Base-by-base conservation (phyloP, 768 basidiomycete genomes). In the Trametes sanguinea region DNA sequence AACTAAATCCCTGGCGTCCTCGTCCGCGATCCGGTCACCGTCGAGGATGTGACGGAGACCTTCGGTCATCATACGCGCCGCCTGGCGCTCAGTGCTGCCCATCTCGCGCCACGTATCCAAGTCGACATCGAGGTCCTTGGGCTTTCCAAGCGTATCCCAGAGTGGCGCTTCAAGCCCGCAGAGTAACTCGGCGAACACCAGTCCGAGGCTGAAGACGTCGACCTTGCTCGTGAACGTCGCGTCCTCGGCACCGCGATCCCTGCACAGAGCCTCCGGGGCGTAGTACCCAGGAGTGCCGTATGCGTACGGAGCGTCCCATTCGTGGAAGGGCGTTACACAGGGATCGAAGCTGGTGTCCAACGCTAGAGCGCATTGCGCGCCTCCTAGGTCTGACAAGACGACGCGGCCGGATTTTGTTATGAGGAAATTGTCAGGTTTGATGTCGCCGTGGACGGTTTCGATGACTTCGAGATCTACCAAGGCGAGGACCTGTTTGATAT, bases 181-280 rank as follows among this genome's bases (percentile, higher is more conserved):
- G n/a, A 63, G 33, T 8, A 81, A 77, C 66, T 83, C 80, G 46
- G 78, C 74, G 2, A 83, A 69, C 68, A 82, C 78, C 58, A 80
- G 78, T 2, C 82, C 82, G 9, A 80, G 69, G 17, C 71, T 74
- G 80, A 78, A 84, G 71, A 79, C 77, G 63, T 83, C 82, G 44
- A 77, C 77, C 22, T 54, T 32, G 17, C 22, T 17, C 9, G 51
- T 43, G 43, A 44, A 46, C 30, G 22, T 5, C 17, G 40, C 30
- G 16, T 39, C 13, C 22, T 76, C 75, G 65, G 80, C 81, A 3
- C 72, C 70, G 67, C 81, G 77, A 7, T 16, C 48, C 30, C 30
- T 30, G 37, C 74, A 72, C 16, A 82, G 73, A 11, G 81, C 76
- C 69, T 82, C 80, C 0, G 81, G 81, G 2, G 81, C 77, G 22